Evolutionary conservation across 177 flowering plant genomes (phyloP).

Genomic region (Telopea speciosissima): DNA sequence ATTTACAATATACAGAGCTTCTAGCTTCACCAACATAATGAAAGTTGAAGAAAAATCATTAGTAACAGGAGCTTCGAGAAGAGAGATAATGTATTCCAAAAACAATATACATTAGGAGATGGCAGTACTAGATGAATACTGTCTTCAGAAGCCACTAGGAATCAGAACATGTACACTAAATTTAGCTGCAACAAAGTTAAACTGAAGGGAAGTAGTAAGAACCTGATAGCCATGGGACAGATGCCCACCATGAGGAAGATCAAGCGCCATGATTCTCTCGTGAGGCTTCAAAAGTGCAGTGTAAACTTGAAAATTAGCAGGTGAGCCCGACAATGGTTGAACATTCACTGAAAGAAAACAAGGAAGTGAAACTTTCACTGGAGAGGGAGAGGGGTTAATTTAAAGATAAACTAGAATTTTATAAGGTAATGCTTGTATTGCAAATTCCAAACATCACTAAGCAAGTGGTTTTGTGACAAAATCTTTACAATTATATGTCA

Average conservation of each 20-base stretch:
- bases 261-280: slow-evolving; percentile 63
- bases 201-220: slow-evolving; percentile 12
- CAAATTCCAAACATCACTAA: too few relatives aligned
- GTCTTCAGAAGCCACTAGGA: not conserved
- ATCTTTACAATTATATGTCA: too few relatives aligned
- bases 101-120: not conserved
- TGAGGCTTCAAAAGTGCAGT: slow-evolving; percentile 56
- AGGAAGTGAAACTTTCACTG: too few relatives aligned
- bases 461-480: too few relatives aligned
- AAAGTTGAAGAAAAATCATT: too few relatives aligned
- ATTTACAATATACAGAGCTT: too few relatives aligned
- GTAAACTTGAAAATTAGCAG: slow-evolving; percentile 48
- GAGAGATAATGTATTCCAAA: too few relatives aligned
- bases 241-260: slow-evolving; percentile 85
- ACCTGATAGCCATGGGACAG: slow-evolving; percentile 99
- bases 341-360: slow-evolving; percentile 30
- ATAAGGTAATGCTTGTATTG: not conserved
- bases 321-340: slow-evolving; percentile 36
- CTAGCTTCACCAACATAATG: too few relatives aligned
- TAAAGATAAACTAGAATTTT: not conserved
- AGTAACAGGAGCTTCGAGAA: too few relatives aligned
- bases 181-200: slow-evolving; percentile 1
- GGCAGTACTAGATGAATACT: not conserved
- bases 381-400: too few relatives aligned
- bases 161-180: not conserved